These are phyloP conservation scores for Hapsidospora chrysogenum DNA, from an alignment of 495 filamentous ascomycete genomes.

Conservation along the genomic window DNA sequence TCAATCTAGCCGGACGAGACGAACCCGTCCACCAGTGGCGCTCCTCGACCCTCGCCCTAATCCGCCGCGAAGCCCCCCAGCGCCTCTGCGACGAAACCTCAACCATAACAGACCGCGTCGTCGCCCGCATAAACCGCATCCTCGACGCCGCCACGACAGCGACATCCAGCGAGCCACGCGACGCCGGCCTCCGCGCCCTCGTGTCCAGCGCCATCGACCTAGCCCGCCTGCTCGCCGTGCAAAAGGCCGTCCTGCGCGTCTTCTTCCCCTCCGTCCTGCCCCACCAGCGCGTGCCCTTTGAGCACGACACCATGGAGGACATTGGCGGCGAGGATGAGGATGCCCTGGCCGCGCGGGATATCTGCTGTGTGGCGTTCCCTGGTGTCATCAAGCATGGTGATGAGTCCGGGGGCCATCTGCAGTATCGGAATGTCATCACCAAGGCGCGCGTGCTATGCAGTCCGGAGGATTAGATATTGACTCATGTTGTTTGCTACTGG, in stretches of 20 bases:
- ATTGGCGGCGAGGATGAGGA: constrained; percentile 39
- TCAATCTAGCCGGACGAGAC: constrained; percentile 16
- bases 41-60: constrained; percentile 30
- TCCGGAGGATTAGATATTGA: constrained; percentile 20
- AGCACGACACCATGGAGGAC: constrained; percentile 36
- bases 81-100: constrained; percentile 24
- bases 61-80: constrained; percentile 26
- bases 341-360: constrained; percentile 22
- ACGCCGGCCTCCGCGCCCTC: constrained; percentile 26
- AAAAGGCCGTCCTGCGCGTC: constrained; percentile 34
- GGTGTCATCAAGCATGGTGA: constrained; percentile 37
- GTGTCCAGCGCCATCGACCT: constrained; percentile 30
- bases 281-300: constrained; percentile 30
- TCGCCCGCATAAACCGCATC: constrained; percentile 20
- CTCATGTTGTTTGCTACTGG: too few relatives aligned
- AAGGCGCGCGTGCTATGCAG: constrained; percentile 37
- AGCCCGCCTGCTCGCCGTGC: constrained; percentile 30
- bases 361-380: constrained; percentile 33
- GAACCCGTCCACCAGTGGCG: constrained; percentile 39
- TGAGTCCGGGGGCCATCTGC: constrained; percentile 33
- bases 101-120: constrained; percentile 15
- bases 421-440: constrained; percentile 36
- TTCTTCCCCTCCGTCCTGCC: constrained; percentile 30
- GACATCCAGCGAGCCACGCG: constrained; percentile 24
- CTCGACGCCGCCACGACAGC: constrained; percentile 19